Evolutionary conservation across 2,329 filamentous ascomycete genomes (phyloP), one percentile per base, ranked within the genome.

Genomic region (Arachnopeziza araneosa): DNA sequence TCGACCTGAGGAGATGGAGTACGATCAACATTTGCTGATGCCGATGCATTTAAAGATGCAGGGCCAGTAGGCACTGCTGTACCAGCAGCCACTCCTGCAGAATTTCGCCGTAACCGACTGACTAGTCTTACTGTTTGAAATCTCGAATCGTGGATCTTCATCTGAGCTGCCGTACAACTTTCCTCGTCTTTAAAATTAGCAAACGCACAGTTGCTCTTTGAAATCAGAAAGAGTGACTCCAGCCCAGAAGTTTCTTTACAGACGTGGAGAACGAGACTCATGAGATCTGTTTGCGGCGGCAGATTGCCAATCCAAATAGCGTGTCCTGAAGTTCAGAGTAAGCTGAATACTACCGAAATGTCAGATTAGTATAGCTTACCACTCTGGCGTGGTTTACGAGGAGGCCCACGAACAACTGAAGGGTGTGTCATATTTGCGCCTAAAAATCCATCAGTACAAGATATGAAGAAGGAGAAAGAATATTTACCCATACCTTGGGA

Each of bases 221-320:
- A 93, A 50, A 98, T 98, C 44, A 98, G 78, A 67, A 98, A 97
- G 0, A 98, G 78, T 53, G 92, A 96, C 72, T 96, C 90, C 23
- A 98, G 84, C 1, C 92, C 83, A 50, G 80, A 83, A 0, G 81
- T 82, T 0, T 91, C 87, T 65, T 93, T 88, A 64, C 84, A 96
- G 60, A 97, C 95, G 72, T 97, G 90, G 61, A 95, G 86, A 56
- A 97, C 96, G n/a, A 98, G 78, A 60, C 84, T 89, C 75, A 91
- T 86, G 14, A 98, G 80, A 50, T 87, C 87, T 0, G 92, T 89
- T 54, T 91, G 89, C 0, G 91, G 89, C 3, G 93, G 93, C 0
- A 98, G 79, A 71, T 98, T 98, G 50, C 95, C 95, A 26, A 98
- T 91, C 93, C 95, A 98, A 22, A 98, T 86, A 0, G 93, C 93